Evolutionary conservation across 2,329 filamentous ascomycete species (phyloP).

Genomic region (Chrysoporthe cubensis): DNA sequence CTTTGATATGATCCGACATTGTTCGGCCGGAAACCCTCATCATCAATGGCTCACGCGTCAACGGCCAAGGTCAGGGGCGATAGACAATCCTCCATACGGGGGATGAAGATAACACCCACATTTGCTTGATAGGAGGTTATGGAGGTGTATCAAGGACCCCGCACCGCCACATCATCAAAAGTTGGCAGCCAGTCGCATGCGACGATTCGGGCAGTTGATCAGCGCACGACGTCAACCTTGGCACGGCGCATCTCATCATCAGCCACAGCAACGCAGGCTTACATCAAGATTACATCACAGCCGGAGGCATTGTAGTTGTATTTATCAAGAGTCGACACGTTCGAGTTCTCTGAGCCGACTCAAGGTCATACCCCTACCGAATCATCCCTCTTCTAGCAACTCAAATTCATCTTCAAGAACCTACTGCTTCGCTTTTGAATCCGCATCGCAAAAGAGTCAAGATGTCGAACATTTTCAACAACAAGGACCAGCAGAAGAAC

Average conservation of each 20-base stretch:
- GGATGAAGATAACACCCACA: too few species aligned
- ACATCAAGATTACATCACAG: constrained; percentile 13
- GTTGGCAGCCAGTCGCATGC: constrained; percentile 13
- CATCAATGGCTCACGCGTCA: neutral
- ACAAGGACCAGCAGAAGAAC: constrained; percentile 24
- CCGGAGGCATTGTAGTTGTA: neutral
- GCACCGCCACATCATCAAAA: constrained; percentile 28
- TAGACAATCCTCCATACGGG: too few species aligned
- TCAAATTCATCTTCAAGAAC: neutral
- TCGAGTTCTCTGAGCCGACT: neutral
- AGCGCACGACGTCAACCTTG: constrained; percentile 26
- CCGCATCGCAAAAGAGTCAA: neutral
- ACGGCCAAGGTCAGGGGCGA: neutral
- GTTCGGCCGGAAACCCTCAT: neutral
- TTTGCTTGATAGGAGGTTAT: too few species aligned
- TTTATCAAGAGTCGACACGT: neutral
- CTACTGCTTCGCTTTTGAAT: neutral
- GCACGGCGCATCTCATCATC: constrained; percentile 13
- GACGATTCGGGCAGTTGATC: constrained; percentile 20
- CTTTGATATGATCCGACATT: neutral
- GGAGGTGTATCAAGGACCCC: constrained; percentile 18
- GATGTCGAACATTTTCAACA: constrained; percentile 26
- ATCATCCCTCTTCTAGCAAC: too few species aligned
- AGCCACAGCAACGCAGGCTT: constrained; percentile 22
- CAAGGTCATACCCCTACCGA: neutral